Percentiles rank a stretch among this genome's conserved stretches.
These are phyloP conservation scores for Poa annua DNA, from an alignment of 176 grass and related monocot genomes.

Conservation along the genomic window DNA sequence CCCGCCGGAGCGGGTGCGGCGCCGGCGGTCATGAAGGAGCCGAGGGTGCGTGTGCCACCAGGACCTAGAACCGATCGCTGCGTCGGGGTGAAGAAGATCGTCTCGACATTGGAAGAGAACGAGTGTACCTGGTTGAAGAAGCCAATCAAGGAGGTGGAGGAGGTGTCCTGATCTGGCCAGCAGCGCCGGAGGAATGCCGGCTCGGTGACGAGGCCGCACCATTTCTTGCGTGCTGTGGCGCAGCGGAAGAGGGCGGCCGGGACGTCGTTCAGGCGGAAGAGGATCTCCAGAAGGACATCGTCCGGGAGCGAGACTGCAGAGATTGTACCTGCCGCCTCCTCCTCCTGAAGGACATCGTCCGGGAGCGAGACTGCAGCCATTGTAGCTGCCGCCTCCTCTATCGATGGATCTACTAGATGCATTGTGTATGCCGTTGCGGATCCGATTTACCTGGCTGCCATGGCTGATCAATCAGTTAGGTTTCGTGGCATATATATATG, in stretches of 20 bases:
- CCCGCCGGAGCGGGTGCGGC: neutral
- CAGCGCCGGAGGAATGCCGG: neutral
- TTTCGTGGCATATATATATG: too few species aligned
- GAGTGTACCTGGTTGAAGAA: neutral
- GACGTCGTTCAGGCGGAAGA: neutral
- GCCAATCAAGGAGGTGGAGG: neutral
- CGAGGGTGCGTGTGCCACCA: neutral
- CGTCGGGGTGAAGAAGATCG: neutral
- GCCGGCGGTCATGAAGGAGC: neutral
- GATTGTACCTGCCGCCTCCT: neutral
- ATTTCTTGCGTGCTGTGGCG: neutral
- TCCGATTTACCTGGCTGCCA: too few species aligned
- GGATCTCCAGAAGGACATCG: neutral
- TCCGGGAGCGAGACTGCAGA: neutral
- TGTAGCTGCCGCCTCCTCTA: neutral
- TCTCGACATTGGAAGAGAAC: neutral
- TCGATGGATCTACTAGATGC: too few species aligned
- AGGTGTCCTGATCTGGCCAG: neutral
- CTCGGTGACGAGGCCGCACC: neutral
- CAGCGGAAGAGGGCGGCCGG: neutral
- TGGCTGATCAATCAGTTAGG: too few species aligned
- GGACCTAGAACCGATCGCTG: neutral
- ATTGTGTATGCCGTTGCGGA: too few species aligned
- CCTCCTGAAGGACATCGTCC: neutral
- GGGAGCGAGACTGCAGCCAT: neutral